Conservation (phyloP, 2,329 filamentous ascomycete species). For the Aureobasidium lini region DNA sequence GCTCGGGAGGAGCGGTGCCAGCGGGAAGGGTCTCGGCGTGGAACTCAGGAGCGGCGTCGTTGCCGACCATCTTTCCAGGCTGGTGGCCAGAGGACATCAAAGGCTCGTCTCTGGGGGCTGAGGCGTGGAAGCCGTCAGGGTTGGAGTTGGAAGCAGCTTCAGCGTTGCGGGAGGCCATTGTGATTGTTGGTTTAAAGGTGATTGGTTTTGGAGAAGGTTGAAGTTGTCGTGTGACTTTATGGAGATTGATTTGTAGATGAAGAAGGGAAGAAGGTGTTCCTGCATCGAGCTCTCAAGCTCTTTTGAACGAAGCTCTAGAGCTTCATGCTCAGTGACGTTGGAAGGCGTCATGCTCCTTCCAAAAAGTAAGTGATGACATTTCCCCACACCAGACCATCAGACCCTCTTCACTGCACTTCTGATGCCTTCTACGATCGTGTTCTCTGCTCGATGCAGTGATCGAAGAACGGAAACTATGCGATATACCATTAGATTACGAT, state of each 20-base stretch:
- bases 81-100: not conserved
- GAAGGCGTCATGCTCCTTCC: not conserved
- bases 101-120: slow-evolving; percentile 5
- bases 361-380: not conserved
- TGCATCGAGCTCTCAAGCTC: not conserved
- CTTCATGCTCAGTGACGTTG: not conserved
- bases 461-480: not conserved
- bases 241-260: not conserved
- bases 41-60: slow-evolving; percentile 57
- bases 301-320: slow-evolving; percentile 1
- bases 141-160: not conserved
- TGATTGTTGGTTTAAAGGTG: not conserved
- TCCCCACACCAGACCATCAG: not conserved
- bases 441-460: not conserved
- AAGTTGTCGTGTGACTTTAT: not conserved
- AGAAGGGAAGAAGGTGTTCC: not conserved
- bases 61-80: slow-evolving; percentile 41
- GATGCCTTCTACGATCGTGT: not conserved
- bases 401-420: not conserved
- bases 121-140: slow-evolving; percentile 12
- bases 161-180: slow-evolving; percentile 2
- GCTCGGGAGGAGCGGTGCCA: slow-evolving; percentile 52
- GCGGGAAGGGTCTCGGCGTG: slow-evolving; percentile 52
- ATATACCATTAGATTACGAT: not conserved
- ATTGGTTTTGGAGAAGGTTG: not conserved